Evolutionary conservation across 2,329 filamentous ascomycete species (phyloP), one percentile per base, ranked within the genome.

Genomic region (Ophiosphaerella korrae): DNA sequence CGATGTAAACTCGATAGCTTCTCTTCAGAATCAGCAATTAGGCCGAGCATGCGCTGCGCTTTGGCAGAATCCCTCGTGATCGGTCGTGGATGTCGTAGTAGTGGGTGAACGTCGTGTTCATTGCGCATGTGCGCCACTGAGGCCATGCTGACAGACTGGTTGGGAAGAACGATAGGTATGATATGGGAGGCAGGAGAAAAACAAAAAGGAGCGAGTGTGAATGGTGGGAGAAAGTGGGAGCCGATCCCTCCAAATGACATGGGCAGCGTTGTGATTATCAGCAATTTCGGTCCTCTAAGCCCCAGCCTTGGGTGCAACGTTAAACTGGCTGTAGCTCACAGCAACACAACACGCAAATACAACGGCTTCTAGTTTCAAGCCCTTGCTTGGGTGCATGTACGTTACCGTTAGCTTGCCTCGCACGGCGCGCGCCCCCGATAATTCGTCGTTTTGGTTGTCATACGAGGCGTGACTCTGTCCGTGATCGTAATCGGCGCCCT

Each of bases 41-140:
- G 35, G 11, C 55, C 58, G 24, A 67, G 52, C 59, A 67, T 66
- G 45, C 57, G 64, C 42, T 67, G 59, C 12, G 64, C 64, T 51
- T 60, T 66, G 24, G 62, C 64, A 31, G 61, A 57, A 44, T 67
- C 62, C 50, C 62, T 55, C 31, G 60, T 64, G 24, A 66, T 61
- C 40, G 63, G 63, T 35, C 57, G 55, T 36, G 62, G 62, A 40
- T 66, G 62, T n/a, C 63, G 55, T 9, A 66, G 48, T 6, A 63
- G 48, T 33, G 63, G 63, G 45, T 64, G 60, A n/a, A 63, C 48
- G 36, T 60, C 59, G 49, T 60, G 51, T 43, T 59, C 53, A 32
- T 52, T 36, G 33, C 52, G 45, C 42, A 43, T 54, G 21, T 57
- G 63, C 60, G 63, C 60, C 60, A 66, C 60, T 45, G 52, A 51